Evolutionary conservation across 164 flowering plant species (phyloP), one percentile per base, ranked within the genome.

Genomic region (Echeveria elegans): DNA sequence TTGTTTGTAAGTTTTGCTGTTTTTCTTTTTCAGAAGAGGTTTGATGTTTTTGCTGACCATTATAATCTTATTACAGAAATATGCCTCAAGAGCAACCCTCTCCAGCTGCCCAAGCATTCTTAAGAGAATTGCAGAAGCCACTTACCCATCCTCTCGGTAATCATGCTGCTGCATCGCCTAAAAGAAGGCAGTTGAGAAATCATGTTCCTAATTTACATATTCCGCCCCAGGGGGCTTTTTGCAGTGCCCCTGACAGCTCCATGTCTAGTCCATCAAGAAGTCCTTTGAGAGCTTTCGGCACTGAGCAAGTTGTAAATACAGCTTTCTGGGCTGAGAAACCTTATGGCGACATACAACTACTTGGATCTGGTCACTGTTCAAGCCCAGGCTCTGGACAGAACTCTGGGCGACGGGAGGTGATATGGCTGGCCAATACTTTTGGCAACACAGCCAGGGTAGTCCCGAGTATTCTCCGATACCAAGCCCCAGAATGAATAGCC

Each of bases 241-340:
- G 68, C 66, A 90, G 88, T 82, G 94, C 90, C 74, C 94, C 94
- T 47, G 96, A 90, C 72, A 93, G 98, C 77, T 89, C 97, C 23
- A 79, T 86, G 87, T 89, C 96, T 59, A 93, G 97, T 79, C 98
- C 97, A 65, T 86, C 97, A 38, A 87, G 89, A 77, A 94, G 99
- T 75, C 96, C 97, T 34, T 76, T 88, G 78, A 82, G 88, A 75
- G 82, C 76, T 7, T 77, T 76, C 74, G 78, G 86, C 66, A 36
- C 77, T 23, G 97, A 91, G 58, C 96, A 82, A 74, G 74, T 76
- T 64, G 48, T 78, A 18, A 85, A 74, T 71, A 68, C 84, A 74
- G 82, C 78, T 67, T 79, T 83, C 56, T 86, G 86, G 81, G 77
- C 81, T n/a, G 84, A 82, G 32, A 89, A 81, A 66, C 78, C 81